phyloP scores from a whole-genome alignment of 805 yeast species.

The Metschnikowia lochheadii region DNA sequence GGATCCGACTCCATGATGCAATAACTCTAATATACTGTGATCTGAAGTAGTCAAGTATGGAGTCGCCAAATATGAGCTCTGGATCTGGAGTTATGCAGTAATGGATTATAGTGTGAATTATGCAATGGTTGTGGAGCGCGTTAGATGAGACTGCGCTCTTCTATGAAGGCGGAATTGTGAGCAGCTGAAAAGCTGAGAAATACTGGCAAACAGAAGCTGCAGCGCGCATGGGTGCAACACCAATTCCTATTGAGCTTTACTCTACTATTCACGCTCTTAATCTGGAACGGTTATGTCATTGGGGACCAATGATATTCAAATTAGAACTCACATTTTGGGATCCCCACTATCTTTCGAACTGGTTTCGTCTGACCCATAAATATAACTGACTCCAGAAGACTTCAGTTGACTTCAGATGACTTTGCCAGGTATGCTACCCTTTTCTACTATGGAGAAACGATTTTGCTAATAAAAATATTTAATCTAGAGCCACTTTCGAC shows the following conservation, averaged over 20 bases:
- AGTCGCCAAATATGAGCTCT: too few relatives aligned
- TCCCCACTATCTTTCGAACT: neutral
- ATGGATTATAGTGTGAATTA: too few relatives aligned
- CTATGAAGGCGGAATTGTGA: too few relatives aligned
- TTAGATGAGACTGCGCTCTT: neutral
- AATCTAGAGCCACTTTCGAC: slow-evolving; percentile 26
- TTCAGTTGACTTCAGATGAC: too few relatives aligned
- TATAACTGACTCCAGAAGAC: slow-evolving; percentile 4
- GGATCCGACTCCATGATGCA: slow-evolving; percentile 10
- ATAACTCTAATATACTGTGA: neutral
- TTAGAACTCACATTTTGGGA: too few relatives aligned
- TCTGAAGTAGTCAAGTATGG: neutral
- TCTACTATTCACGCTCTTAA: too few relatives aligned
- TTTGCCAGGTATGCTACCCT: slow-evolving; percentile 11
- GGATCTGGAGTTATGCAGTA: too few relatives aligned
- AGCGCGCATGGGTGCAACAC: neutral
- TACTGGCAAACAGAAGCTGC: neutral
- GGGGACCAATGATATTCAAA: too few relatives aligned
- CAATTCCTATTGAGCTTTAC: too few relatives aligned
- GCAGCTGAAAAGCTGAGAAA: too few relatives aligned
- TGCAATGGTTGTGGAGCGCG: neutral
- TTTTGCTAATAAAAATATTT: slow-evolving; percentile 3
- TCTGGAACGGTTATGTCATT: too few relatives aligned
- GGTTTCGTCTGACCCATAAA: neutral
- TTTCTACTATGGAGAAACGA: slow-evolving; percentile 20